Percentiles rank a stretch among this genome's conserved stretches.
phyloP scores from a whole-genome alignment of 345 rosid species.

The Dovyalis caffra region DNA sequence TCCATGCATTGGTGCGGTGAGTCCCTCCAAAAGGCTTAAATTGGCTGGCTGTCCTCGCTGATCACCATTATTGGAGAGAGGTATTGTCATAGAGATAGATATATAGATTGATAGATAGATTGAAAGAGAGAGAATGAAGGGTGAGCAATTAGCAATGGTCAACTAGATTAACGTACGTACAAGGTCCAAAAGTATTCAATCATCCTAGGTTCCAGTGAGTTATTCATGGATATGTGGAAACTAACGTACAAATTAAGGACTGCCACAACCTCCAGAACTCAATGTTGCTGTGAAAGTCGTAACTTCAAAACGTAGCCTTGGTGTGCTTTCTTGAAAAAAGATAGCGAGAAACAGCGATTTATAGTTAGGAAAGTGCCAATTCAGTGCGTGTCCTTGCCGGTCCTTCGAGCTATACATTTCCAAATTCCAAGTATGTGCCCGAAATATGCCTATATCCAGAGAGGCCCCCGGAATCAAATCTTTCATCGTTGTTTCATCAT shows the following conservation, averaged over 20 bases:
- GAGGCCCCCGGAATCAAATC: no score
- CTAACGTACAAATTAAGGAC: neutral
- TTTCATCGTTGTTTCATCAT: neutral
- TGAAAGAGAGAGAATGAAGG: neutral
- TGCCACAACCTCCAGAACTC: neutral
- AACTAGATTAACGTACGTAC: neutral
- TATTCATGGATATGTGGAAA: neutral
- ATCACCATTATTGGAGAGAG: conserved; percentile 41
- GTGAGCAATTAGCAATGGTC: neutral
- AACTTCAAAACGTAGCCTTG: neutral
- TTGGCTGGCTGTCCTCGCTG: conserved; percentile 31
- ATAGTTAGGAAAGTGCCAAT: neutral
- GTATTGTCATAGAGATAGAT: neutral
- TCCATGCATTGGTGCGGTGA: conserved; percentile 26
- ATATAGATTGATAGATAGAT: neutral
- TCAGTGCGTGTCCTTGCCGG: neutral
- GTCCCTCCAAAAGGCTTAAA: conserved; percentile 42
- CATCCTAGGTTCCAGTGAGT: conserved; percentile 5
- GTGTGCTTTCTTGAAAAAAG: neutral
- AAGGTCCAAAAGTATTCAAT: conserved; percentile 7
- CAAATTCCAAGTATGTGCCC: neutral
- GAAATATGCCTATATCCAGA: neutral
- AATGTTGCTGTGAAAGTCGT: neutral
- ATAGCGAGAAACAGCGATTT: no score
- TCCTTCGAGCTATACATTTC: no score